These are phyloP conservation scores for Kodamaea sp. DNA, from an alignment of 1,139 yeast species.

Conservation along the genomic window DNA sequence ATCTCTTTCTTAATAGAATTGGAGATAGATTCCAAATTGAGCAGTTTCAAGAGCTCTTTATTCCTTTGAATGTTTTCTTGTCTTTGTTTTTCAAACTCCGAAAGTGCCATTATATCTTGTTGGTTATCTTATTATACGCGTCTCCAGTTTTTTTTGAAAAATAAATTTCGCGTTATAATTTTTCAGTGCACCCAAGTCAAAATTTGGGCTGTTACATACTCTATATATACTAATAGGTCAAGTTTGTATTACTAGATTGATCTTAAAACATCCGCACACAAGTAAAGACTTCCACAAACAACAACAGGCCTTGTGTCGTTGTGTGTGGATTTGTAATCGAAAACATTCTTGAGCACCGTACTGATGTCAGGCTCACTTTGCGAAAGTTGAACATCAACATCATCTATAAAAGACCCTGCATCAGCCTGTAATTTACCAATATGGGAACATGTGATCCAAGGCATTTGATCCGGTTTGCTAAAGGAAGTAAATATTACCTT, in stretches of 20 bases:
- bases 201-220: background rate
- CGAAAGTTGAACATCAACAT: slow-evolving; percentile 17
- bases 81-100: slow-evolving; percentile 69
- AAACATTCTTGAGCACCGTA: slow-evolving; percentile 21
- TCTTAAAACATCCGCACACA: slow-evolving; percentile 66
- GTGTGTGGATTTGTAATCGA: slow-evolving; percentile 11
- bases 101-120: slow-evolving; percentile 25
- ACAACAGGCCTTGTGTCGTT: slow-evolving; percentile 41
- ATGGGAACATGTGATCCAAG: slow-evolving; percentile 68
- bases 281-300: slow-evolving; percentile 76
- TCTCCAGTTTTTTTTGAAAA: background rate
- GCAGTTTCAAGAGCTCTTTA: slow-evolving; percentile 35
- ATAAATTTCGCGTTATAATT: background rate
- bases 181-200: background rate
- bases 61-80: slow-evolving; percentile 49
- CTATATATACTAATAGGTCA: background rate
- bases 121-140: slow-evolving; percentile 1
- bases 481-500: slow-evolving; percentile 60
- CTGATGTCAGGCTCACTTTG: slow-evolving; percentile 14
- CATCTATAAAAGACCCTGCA: slow-evolving; percentile 29
- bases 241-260: slow-evolving; percentile 9
- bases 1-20: slow-evolving; percentile 30
- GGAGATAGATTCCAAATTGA: slow-evolving; percentile 35
- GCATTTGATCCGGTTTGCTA: slow-evolving; percentile 79
- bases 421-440: slow-evolving; percentile 33